A percentile compares a stretch with the other conserved stretches of the same genome.
These are phyloP conservation scores for Camellia sinensis DNA, from an alignment of 148 eudicot genomes.

Conservation along the genomic window DNA sequence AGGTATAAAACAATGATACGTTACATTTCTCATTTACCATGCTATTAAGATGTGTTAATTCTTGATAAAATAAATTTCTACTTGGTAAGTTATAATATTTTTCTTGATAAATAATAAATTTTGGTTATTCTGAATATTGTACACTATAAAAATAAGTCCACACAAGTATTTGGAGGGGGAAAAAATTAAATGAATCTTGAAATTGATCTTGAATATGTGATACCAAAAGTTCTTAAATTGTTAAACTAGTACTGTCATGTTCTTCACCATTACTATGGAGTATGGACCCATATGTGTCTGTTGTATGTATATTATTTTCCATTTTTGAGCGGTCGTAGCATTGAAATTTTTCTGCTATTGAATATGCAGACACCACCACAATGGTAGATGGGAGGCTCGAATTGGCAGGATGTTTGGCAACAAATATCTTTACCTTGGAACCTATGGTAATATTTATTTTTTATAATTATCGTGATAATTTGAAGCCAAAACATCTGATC, in stretches of 20 bases:
- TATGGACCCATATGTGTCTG: neutral
- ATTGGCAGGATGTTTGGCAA: constrained; percentile 92
- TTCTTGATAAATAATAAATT: too few relatives aligned
- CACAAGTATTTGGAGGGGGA: neutral
- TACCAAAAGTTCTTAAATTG: too few relatives aligned
- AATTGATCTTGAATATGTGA: neutral
- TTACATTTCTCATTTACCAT: too few relatives aligned
- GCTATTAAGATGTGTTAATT: too few relatives aligned
- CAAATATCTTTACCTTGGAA: constrained; percentile 90
- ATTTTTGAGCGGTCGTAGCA: neutral
- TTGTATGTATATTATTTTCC: neutral
- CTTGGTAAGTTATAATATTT: constrained; percentile 42
- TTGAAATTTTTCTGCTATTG: constrained; percentile 10
- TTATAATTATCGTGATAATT: neutral
- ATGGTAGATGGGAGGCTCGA: constrained; percentile 98
- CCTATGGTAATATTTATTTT: constrained; percentile 48
- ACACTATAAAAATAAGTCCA: too few relatives aligned
- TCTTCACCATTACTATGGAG: neutral
- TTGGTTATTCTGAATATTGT: neutral
- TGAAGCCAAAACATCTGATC: neutral
- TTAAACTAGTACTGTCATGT: neutral
- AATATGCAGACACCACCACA: constrained; percentile 73
- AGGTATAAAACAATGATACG: constrained; percentile 42
- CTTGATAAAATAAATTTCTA: too few relatives aligned
- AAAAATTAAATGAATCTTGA: neutral